Conservation (phyloP, 2,329 filamentous ascomycete species). For the Clonostachys solani region DNA sequence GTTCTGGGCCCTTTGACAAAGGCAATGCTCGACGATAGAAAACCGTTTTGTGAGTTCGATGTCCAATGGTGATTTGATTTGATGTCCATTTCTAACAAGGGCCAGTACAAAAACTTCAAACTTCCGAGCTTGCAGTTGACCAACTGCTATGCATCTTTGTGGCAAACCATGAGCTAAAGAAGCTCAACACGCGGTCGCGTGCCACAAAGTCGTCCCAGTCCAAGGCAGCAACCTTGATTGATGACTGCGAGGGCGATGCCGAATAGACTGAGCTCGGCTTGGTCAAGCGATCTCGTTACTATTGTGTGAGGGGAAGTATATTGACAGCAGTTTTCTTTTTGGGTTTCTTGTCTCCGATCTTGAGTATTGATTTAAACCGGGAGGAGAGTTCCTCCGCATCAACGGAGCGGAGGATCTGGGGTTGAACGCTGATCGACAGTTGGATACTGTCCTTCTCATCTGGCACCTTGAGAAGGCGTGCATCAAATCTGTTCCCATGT, state of each 20-base stretch:
- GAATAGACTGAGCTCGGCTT: conserved; percentile 4
- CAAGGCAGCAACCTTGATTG: conserved; percentile 9
- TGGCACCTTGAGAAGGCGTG: conserved; percentile 15
- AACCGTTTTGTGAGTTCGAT: conserved; percentile 25
- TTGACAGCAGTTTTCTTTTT: conserved; percentile 24
- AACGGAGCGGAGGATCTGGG: conserved; percentile 19
- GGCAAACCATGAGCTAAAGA: conserved; percentile 32
- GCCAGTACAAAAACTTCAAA: conserved; percentile 22
- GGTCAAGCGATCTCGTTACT: conserved; percentile 1
- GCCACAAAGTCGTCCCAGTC: conserved; percentile 17
- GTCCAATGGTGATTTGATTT: not conserved
- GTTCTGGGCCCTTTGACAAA: conserved; percentile 3
- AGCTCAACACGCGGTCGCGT: conserved; percentile 26
- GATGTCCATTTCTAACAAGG: conserved; percentile 8
- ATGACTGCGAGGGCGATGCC: conserved; percentile 17
- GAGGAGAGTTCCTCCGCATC: conserved; percentile 24
- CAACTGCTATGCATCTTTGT: conserved; percentile 25
- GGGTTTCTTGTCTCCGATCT: conserved; percentile 20
- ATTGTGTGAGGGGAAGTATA: conserved; percentile 12
- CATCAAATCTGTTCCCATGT: conserved; percentile 20
- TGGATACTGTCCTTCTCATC: conserved; percentile 28
- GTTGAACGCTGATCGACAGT: conserved; percentile 26
- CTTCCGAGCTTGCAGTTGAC: conserved; percentile 22
- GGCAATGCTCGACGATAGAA: conserved; percentile 24
- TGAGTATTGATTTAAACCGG: conserved; percentile 24